Evolutionary conservation across 768 basidiomycete species (phyloP).

Genomic region (Chalciporus chontae): DNA sequence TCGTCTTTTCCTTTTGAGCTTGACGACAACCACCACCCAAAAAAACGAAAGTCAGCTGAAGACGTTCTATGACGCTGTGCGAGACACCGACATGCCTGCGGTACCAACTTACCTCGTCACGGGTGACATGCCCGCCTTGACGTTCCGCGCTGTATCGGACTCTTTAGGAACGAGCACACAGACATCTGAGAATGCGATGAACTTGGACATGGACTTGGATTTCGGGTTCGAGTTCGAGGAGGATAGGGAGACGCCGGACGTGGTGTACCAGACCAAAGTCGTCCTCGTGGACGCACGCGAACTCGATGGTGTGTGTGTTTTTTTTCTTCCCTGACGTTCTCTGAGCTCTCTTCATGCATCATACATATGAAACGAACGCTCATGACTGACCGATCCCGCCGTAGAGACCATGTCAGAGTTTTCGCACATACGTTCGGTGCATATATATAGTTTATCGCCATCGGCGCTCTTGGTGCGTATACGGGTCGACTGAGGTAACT

Average conservation of each 20-base stretch:
- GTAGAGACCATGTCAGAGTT: conserved; percentile 56
- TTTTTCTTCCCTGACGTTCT: no score
- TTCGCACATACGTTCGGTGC: conserved; percentile 47
- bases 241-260: conserved; percentile 37
- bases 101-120: conserved; percentile 71
- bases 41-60: conserved; percentile 53
- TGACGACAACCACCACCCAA: neutral
- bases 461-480: conserved; percentile 47
- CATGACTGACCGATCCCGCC: no score
- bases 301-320: conserved; percentile 51
- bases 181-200: conserved; percentile 16
- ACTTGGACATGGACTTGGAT: conserved; percentile 29
- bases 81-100: conserved; percentile 27
- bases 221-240: conserved; percentile 42
- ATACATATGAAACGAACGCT: no score
- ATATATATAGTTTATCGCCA: conserved; percentile 73
- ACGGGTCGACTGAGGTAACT: no score
- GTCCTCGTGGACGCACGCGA: conserved; percentile 60
- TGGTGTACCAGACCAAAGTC: conserved; percentile 45
- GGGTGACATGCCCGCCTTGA: conserved; percentile 43
- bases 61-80: conserved; percentile 47
- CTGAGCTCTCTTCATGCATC: no score
- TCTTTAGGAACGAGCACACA: neutral
- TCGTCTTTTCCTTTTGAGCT: neutral
- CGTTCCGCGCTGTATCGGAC: neutral